These are phyloP conservation scores for Metschnikowia lunata DNA, from an alignment of 805 yeast species.

Conservation along the genomic window DNA sequence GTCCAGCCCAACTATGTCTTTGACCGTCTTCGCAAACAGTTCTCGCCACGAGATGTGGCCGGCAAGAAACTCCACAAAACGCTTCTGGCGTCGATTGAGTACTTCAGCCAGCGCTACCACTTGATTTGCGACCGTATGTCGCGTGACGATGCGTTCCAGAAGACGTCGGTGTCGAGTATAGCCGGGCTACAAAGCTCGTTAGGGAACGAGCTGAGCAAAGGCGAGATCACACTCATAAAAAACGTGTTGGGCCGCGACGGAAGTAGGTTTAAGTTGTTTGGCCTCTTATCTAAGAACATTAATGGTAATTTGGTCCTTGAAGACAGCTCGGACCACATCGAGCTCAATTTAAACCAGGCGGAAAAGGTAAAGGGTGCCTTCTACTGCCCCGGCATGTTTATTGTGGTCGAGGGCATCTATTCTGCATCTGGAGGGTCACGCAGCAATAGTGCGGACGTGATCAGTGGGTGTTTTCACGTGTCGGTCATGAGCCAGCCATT, in stretches of 20 bases:
- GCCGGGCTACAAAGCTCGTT: conserved; percentile 37
- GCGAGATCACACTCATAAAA: conserved; percentile 64
- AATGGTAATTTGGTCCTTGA: conserved; percentile 73
- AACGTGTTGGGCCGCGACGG: conserved; percentile 85
- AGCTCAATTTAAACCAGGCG: conserved; percentile 60
- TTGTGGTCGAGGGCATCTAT: conserved; percentile 82
- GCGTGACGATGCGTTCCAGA: conserved; percentile 73
- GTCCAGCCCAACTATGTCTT: conserved; percentile 63
- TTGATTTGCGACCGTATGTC: conserved; percentile 65
- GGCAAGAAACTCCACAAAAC: conserved; percentile 12
- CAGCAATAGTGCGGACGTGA: conserved; percentile 25
- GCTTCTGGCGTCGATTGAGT: conserved; percentile 26
- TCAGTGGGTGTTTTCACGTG: conserved; percentile 59
- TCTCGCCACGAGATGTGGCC: conserved; percentile 20
- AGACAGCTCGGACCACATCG: conserved; percentile 74
- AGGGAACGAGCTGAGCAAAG: conserved; percentile 7
- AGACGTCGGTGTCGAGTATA: conserved; percentile 39
- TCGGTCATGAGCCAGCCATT: conserved; percentile 83
- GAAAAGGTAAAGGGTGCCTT: conserved; percentile 61
- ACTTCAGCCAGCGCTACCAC: conserved; percentile 54
- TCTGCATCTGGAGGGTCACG: conserved; percentile 53
- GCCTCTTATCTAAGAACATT: conserved; percentile 59
- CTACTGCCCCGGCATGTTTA: conserved; percentile 70
- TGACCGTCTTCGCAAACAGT: conserved; percentile 59
- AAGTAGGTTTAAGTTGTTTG: conserved; percentile 68